A percentile compares a stretch with the other conserved stretches of the same genome.
Evolutionary conservation across 257 asterid genomes (phyloP).

Genomic region (Scutellaria barbata): DNA sequence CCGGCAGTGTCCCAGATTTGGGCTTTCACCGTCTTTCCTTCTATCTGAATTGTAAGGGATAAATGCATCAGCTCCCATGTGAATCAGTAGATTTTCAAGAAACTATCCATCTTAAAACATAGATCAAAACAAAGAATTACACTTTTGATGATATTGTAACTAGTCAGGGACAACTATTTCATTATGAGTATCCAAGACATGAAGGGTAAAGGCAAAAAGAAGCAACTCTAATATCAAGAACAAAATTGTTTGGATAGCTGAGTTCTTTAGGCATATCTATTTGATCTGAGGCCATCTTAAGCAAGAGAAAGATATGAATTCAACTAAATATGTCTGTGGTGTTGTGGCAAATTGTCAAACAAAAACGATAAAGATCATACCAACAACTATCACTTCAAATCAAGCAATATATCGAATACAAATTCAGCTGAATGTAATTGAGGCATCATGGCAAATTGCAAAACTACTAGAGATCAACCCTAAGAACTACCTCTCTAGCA

Average conservation of each 20-base stretch:
- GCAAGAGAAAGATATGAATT: no score
- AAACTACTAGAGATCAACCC: neutral
- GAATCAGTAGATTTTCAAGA: neutral
- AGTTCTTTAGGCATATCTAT: no score
- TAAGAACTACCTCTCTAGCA: neutral
- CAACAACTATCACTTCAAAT: neutral
- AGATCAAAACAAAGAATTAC: conserved; percentile 6
- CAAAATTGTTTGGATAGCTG: neutral
- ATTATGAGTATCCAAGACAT: neutral
- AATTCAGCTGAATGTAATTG: neutral
- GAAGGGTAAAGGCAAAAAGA: neutral
- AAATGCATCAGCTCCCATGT: conserved; percentile 14
- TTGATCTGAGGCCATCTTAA: no score
- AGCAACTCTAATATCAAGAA: neutral
- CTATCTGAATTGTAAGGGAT: conserved; percentile 48
- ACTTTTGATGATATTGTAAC: conserved; percentile 5
- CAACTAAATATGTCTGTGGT: no score
- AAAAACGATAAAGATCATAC: no score
- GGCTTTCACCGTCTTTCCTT: conserved; percentile 82
- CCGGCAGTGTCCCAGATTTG: conserved; percentile 93
- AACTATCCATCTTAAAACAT: neutral
- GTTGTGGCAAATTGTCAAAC: no score
- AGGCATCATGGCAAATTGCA: neutral
- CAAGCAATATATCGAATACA: neutral
- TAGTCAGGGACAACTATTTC: neutral